Evolutionary conservation across 2,329 filamentous ascomycete genomes (phyloP), one percentile per base, ranked within the genome.

Genomic region (Aspergillus sp.): DNA sequence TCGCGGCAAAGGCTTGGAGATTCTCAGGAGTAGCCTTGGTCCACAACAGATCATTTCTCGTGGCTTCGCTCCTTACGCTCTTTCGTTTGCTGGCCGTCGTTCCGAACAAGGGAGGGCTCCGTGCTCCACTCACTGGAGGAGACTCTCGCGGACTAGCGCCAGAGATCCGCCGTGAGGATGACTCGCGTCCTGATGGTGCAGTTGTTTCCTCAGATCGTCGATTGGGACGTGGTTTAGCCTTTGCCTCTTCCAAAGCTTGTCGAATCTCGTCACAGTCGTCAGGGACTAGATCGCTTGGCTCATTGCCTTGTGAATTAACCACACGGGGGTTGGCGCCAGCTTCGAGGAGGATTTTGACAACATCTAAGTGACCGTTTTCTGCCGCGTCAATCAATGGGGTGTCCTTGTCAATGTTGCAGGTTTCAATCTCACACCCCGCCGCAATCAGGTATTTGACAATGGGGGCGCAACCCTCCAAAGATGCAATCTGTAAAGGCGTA

Each of bases 331-430:
- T 96, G 13, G 96, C 94, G 11, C 93, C 94, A 60, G 93, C 90
- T 59, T 90, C 87, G 2, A 99, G 82, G 38, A 99, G 81, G 9
- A 97, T 82, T 71, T 88, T 91, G 47, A 99, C 91, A 4, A 98
- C 94, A 19, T 91, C 91, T 7, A 97, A 76, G 73, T 99, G 93
- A 1, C 92, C 92, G 71, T 99, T 99, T 69, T 98, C 95, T 30
- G 98, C 93, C 5, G 95, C 95, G 80, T 99, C 95, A 57, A 99
- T 89, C 41, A 99, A 84, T 30, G 95, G 95, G 0, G 95, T 98
- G 71, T 99, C 95, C 71, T 92, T 92, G 69, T 93, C 90, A 60
- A 87, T 86, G 60, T 88, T 88, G 70, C 92, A 89, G 54, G 84
- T 94, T 71, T 97, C 91, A 50, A 95, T 84, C 59, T 91, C 90